Percentiles rank a stretch among this genome's conserved stretches.
These are phyloP conservation scores for Tylopilus felleus DNA, from an alignment of 768 basidiomycete genomes.

Conservation along the genomic window DNA sequence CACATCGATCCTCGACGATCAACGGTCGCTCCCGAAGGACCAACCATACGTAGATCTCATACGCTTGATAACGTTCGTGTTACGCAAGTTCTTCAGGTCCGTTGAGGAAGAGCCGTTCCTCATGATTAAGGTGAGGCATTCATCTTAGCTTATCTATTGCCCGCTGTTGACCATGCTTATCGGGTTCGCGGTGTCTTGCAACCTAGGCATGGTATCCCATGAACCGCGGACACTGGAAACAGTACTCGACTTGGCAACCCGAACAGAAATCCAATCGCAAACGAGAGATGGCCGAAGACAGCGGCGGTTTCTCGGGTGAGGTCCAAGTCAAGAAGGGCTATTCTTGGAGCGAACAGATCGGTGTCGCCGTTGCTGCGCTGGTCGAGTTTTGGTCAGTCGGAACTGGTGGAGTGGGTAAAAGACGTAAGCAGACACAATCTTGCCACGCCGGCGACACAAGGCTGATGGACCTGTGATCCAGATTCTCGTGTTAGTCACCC, in stretches of 20 bases:
- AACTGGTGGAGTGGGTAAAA: constrained; percentile 75
- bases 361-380: constrained; percentile 75
- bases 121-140: constrained; percentile 72
- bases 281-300: constrained; percentile 33
- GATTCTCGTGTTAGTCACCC: constrained; percentile 62
- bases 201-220: constrained; percentile 84
- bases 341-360: constrained; percentile 86
- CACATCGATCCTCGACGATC: constrained; percentile 79
- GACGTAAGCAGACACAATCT: constrained; percentile 52
- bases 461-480: constrained; percentile 30
- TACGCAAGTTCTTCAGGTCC: constrained; percentile 93
- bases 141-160: constrained; percentile 24
- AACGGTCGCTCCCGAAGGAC: constrained; percentile 73
- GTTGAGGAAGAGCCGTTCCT: constrained; percentile 82
- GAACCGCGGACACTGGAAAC: constrained; percentile 83
- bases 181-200: constrained; percentile 3
- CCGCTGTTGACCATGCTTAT: constrained; percentile 20
- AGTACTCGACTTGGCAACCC: constrained; percentile 75
- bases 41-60: constrained; percentile 81
- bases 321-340: constrained; percentile 84
- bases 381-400: constrained; percentile 59
- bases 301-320: constrained; percentile 52
- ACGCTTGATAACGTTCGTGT: constrained; percentile 77
- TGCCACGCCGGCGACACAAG: constrained; percentile 20
- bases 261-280: constrained; percentile 39